Evolutionary conservation across 2,329 filamentous ascomycete species (phyloP), one percentile per base, ranked within the genome.

Genomic region (Pseudocercospora macadamiae): DNA sequence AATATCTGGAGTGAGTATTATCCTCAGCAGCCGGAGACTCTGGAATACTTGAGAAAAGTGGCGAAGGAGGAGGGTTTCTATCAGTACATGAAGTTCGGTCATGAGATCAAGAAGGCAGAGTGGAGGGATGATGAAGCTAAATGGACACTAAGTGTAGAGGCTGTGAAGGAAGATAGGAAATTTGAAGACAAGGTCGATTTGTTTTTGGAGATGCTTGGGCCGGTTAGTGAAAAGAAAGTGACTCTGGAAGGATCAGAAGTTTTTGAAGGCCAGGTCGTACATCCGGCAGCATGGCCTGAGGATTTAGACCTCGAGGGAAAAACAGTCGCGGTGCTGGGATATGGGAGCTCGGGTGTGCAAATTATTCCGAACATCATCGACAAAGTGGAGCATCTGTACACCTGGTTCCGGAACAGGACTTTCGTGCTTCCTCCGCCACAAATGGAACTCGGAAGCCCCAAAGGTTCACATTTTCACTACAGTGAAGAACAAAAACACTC

Each of bases 1-100:
- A 65, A 65, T 36, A n/a, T 61, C 12, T 62, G 61, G 61, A 59
- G 54, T 7, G 53, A 63, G 39, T 54, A 60, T 53, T 63, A 63
- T 51, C 56, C 60, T 9, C 53, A 57, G 10, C 57, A 58, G 21
- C 54, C 57, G n/a, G 60, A 63, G 51, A 63, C 55, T 34, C 45
- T 60, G 30, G 54, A 30, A 26, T 63, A 63, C 37, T 18, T 63
- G n/a, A 28, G 51, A 37, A 52, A 26, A 12, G 57, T 60, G 23
- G 53, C 60, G 16, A 25, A 25, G 28, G 60, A 63, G 51, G 52
- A 58, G 25, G 54, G 47, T 44, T 63, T 63, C 30, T 63, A 63
- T 37, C 26, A 32, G n/a, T 61, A 60, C 25, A 63, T 63, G 21
- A 63, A 60, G 25, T 63, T 63, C 30, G 21, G 48, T 21, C 60